A percentile compares a stretch with the other conserved stretches of the same genome.
Conservation (phyloP, 2,329 filamentous ascomycete species). For the Ascochyta clinopodiicola region DNA sequence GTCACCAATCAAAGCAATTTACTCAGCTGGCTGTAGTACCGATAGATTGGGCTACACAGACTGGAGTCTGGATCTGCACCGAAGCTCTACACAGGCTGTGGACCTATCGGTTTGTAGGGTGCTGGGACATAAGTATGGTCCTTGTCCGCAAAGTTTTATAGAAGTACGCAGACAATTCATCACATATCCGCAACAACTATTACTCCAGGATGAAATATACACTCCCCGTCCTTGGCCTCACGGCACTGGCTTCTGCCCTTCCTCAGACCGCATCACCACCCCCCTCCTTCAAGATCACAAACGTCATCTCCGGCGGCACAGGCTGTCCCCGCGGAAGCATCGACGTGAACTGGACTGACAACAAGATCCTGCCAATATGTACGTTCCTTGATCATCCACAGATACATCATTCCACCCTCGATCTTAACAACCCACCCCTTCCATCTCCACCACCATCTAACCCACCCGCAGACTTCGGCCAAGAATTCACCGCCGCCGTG, state of each 20-base stretch:
- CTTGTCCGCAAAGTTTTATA: background rate
- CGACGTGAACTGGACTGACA: slow-evolving; percentile 41
- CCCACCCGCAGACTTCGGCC: slow-evolving; percentile 33
- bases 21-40: slow-evolving; percentile 1
- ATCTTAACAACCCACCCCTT: background rate
- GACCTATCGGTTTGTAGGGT: background rate
- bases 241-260: slow-evolving; percentile 5
- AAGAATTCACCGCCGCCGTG: slow-evolving; percentile 41
- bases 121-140: background rate
- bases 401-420: background rate
- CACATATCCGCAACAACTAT: background rate
- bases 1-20: background rate
- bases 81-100: background rate
- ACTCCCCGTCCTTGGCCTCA: background rate
- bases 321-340: slow-evolving; percentile 47
- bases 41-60: slow-evolving; percentile 7
- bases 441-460: background rate
- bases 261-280: slow-evolving; percentile 23
- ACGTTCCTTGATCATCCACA: slow-evolving; percentile 7
- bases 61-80: background rate
- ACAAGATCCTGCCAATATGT: slow-evolving; percentile 42
- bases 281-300: slow-evolving; percentile 40
- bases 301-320: slow-evolving; percentile 41
- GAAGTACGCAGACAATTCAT: background rate
- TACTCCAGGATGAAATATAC: background rate